Percentiles rank a stretch among this genome's conserved stretches.
Conservation (phyloP, 345 rosid genomes). For the Limnanthes douglasii region DNA sequence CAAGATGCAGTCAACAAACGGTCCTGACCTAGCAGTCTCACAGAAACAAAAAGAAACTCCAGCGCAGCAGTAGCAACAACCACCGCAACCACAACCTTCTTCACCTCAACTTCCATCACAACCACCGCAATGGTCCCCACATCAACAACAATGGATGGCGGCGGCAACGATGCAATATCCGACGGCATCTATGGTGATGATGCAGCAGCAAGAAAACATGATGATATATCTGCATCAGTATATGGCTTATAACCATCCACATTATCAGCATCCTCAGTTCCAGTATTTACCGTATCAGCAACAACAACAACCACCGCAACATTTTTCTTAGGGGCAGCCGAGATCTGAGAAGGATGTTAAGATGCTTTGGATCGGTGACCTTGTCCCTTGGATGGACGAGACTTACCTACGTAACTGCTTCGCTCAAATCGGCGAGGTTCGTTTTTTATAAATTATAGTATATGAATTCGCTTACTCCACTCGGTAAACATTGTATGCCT, state of each 20-base stretch:
- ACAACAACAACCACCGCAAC: slow-evolving; percentile 13
- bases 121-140: slow-evolving; percentile 14
- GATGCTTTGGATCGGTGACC: slow-evolving; percentile 64
- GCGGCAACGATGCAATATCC: slow-evolving; percentile 61
- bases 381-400: slow-evolving; percentile 78
- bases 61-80: slow-evolving; percentile 7
- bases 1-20: slow-evolving; percentile 38
- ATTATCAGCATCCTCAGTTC: slow-evolving; percentile 15
- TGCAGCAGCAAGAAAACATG: slow-evolving; percentile 84
- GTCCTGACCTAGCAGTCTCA: slow-evolving; percentile 25
- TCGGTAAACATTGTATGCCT: no score
- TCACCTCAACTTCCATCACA: no score
- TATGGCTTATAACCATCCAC: slow-evolving; percentile 35
- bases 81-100: slow-evolving; percentile 19
- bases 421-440: slow-evolving; percentile 63
- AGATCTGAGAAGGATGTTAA: slow-evolving; percentile 44
- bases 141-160: slow-evolving; percentile 50
- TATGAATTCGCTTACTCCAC: no score
- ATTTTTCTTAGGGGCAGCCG: slow-evolving; percentile 18
- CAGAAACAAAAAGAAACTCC: slow-evolving; percentile 11
- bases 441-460: no score
- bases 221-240: slow-evolving; percentile 87
- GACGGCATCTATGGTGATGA: slow-evolving; percentile 78
- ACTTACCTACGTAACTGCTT: slow-evolving; percentile 55
- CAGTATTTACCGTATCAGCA: slow-evolving; percentile 10